Conservation (phyloP, 768 basidiomycete species). For the Pilatotrama ljubarskyi region DNA sequence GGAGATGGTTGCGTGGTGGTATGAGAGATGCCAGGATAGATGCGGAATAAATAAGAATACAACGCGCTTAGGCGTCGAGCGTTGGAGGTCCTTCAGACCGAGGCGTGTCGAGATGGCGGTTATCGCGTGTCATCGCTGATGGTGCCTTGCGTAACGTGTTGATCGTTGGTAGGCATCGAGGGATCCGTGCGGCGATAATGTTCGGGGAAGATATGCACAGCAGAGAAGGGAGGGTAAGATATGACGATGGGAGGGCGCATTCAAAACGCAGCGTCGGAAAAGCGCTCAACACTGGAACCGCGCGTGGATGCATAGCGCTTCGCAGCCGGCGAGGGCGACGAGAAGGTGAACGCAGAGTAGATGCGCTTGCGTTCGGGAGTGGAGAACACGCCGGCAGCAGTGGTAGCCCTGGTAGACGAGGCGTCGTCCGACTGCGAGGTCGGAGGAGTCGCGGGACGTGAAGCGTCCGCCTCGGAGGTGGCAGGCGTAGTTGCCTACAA, state of each 20-base stretch:
- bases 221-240: not conserved
- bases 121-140: not conserved
- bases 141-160: not conserved
- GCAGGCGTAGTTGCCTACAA: slow-evolving; percentile 4
- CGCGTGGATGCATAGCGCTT: slow-evolving; percentile 45
- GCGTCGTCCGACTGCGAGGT: slow-evolving; percentile 24
- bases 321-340: slow-evolving; percentile 65
- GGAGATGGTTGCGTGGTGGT: slow-evolving; percentile 13
- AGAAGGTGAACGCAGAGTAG: slow-evolving; percentile 77
- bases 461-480: not conserved
- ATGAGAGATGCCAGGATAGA: slow-evolving; percentile 14
- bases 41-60: slow-evolving; percentile 12
- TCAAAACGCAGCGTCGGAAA: slow-evolving; percentile 20
- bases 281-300: slow-evolving; percentile 24
- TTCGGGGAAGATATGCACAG: not conserved
- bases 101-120: not conserved
- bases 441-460: slow-evolving; percentile 14
- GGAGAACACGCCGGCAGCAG: slow-evolving; percentile 46
- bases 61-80: slow-evolving; percentile 5
- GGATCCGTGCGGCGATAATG: not conserved
- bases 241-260: not conserved
- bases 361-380: slow-evolving; percentile 75
- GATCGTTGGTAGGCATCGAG: not conserved
- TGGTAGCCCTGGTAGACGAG: slow-evolving; percentile 31
- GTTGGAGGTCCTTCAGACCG: slow-evolving; percentile 13